phyloP scores from a whole-genome alignment of 306 rosid species.

The Lupinus albus region DNA sequence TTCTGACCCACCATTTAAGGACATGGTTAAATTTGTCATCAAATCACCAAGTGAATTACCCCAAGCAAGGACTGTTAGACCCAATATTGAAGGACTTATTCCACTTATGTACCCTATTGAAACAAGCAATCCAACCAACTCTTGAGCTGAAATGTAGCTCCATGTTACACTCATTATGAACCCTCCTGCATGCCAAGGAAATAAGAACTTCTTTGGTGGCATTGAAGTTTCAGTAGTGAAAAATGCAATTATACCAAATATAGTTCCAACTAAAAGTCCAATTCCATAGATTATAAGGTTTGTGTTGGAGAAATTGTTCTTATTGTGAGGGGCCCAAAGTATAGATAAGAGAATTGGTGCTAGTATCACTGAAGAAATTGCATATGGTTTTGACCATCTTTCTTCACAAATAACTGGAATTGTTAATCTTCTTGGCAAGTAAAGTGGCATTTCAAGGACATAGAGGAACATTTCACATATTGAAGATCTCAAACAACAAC shows the following conservation, averaged over 20 bases:
- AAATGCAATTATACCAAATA: slow-evolving; percentile 41
- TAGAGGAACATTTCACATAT: slow-evolving; percentile 19
- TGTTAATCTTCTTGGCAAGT: slow-evolving; percentile 46
- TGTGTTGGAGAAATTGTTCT: slow-evolving; percentile 13
- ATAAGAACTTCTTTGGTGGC: slow-evolving; percentile 46
- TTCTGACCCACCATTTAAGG: slow-evolving; percentile 46
- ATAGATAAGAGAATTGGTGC: slow-evolving; percentile 45
- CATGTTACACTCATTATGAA: slow-evolving; percentile 53
- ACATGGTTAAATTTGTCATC: slow-evolving; percentile 47
- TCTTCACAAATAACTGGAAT: slow-evolving; percentile 46
- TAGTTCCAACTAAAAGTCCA: slow-evolving; percentile 40
- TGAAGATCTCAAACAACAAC: slow-evolving; percentile 29
- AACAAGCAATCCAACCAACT: slow-evolving; percentile 49
- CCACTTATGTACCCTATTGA: slow-evolving; percentile 44
- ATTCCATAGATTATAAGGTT: slow-evolving; percentile 33
- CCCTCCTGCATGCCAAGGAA: slow-evolving; percentile 53
- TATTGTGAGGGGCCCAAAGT: slow-evolving; percentile 33
- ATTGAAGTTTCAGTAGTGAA: slow-evolving; percentile 32
- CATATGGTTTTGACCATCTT: slow-evolving; percentile 50
- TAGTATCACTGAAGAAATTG: slow-evolving; percentile 41
- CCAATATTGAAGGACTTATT: slow-evolving; percentile 52
- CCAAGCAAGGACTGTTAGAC: slow-evolving; percentile 54
- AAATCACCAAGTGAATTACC: slow-evolving; percentile 59
- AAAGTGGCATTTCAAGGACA: slow-evolving; percentile 45
- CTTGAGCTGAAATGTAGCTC: slow-evolving; percentile 53